These are phyloP conservation scores for Malus hybrid DNA, from an alignment of 331 rosid species.

Conservation along the genomic window DNA sequence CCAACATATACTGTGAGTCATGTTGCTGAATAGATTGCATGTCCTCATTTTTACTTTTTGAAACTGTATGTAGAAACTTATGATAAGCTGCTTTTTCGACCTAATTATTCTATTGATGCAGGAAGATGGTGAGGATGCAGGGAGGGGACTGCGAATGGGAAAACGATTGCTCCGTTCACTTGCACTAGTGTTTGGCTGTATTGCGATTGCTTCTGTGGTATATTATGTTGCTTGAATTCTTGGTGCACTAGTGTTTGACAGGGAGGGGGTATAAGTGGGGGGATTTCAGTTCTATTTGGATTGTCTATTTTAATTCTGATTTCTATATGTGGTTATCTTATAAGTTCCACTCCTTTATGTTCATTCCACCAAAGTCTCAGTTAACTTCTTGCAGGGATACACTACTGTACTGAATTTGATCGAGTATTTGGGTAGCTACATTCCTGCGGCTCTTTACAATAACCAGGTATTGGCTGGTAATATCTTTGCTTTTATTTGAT, in stretches of 20 bases:
- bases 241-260: slow-evolving; percentile 2
- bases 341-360: background rate
- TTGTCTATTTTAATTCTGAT: background rate
- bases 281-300: background rate
- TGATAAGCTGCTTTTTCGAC: background rate
- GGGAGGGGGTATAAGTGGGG: background rate
- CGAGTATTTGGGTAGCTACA: slow-evolving; percentile 62
- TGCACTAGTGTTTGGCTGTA: slow-evolving; percentile 83
- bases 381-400: slow-evolving; percentile 56
- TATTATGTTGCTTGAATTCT: slow-evolving; percentile 17
- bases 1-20: slow-evolving; percentile 61
- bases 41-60: slow-evolving; percentile 10
- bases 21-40: background rate
- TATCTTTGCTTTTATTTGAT: background rate
- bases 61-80: background rate
- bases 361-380: background rate
- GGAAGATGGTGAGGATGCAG: slow-evolving; percentile 95
- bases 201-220: slow-evolving; percentile 85
- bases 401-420: slow-evolving; percentile 73
- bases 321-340: background rate
- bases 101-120: slow-evolving; percentile 34
- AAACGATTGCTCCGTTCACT: slow-evolving; percentile 83
- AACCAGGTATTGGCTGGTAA: slow-evolving; percentile 59
- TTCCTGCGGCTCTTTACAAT: slow-evolving; percentile 70
- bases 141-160: slow-evolving; percentile 91